Percentiles rank a stretch among this genome's conserved stretches.
These are phyloP conservation scores for Esteya vermicola DNA, from an alignment of 2,329 filamentous ascomycete genomes.

Conservation along the genomic window DNA sequence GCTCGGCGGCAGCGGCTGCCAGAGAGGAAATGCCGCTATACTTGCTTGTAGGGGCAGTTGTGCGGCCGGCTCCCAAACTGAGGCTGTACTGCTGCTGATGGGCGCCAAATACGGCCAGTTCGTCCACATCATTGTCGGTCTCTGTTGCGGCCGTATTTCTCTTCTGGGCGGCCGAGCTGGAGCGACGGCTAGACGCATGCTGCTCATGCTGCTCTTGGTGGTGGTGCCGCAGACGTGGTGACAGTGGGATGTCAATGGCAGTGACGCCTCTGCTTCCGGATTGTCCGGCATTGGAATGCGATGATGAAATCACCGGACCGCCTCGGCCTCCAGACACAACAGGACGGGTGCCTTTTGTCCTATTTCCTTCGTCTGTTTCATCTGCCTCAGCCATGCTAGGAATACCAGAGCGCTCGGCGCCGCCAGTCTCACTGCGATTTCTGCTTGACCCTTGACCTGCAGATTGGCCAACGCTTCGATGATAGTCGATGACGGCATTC, in stretches of 20 bases:
- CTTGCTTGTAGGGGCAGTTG: conserved; percentile 31
- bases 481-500: conserved; percentile 67
- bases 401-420: too few relatives aligned
- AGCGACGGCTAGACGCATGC: conserved; percentile 39
- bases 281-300: too few relatives aligned
- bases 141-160: conserved; percentile 46
- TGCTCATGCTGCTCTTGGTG: too few relatives aligned
- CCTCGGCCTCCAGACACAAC: too few relatives aligned
- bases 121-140: conserved; percentile 50
- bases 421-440: too few relatives aligned
- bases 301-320: too few relatives aligned
- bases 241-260: conserved; percentile 60
- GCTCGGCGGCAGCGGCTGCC: conserved; percentile 31
- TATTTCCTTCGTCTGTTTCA: too few relatives aligned
- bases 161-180: conserved; percentile 56
- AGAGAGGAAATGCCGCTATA: too few relatives aligned
- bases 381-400: too few relatives aligned
- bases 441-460: too few relatives aligned
- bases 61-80: conserved; percentile 51
- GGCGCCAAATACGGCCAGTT: conserved; percentile 39
- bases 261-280: conserved; percentile 28
- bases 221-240: conserved; percentile 40
- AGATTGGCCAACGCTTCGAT: too few relatives aligned
- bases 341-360: too few relatives aligned
- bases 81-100: conserved; percentile 55